Conservation (phyloP, 192 early-diverging fungal genomes). For the Dimargaris verticillata region DNA sequence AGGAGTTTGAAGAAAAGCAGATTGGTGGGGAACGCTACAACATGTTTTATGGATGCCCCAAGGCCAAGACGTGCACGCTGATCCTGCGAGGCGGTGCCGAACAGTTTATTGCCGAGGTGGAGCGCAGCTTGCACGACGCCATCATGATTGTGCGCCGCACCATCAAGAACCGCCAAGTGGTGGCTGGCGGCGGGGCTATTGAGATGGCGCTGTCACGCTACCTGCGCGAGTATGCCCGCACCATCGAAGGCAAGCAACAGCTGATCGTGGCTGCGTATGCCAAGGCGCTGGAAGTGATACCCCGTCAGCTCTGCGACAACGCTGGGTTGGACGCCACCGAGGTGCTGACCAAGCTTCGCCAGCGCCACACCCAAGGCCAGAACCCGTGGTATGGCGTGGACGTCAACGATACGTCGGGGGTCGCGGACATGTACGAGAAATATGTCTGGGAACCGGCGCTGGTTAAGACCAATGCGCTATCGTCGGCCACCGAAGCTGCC, state of each 20-base stretch:
- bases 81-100: slow-evolving; percentile 94
- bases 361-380: slow-evolving; percentile 63
- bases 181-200: slow-evolving; percentile 94
- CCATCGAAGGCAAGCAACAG: slow-evolving; percentile 97
- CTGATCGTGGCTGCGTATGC: slow-evolving; percentile 88
- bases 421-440: slow-evolving; percentile 74
- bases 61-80: slow-evolving; percentile 89
- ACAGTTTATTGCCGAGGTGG: slow-evolving; percentile 98
- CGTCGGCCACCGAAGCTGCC: slow-evolving; percentile 87
- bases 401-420: slow-evolving; percentile 62
- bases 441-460: slow-evolving; percentile 98
- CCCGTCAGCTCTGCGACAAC: slow-evolving; percentile 96
- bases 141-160: slow-evolving; percentile 98
- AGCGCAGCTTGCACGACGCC: slow-evolving; percentile 92
- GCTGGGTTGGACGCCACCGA: slow-evolving; percentile 98
- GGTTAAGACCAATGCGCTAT: slow-evolving; percentile 92
- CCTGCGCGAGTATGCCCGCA: slow-evolving; percentile 77
- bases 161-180: slow-evolving; percentile 89
- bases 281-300: slow-evolving; percentile 91
- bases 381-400: slow-evolving; percentile 83
- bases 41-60: slow-evolving; percentile 83
- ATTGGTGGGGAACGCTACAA: slow-evolving; percentile 96
- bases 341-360: slow-evolving; percentile 90
- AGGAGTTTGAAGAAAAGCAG: slow-evolving; percentile 85
- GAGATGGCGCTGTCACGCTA: slow-evolving; percentile 98